Percentiles rank a stretch among this genome's conserved stretches.
phyloP scores from a whole-genome alignment of 2,329 filamentous ascomycete genomes.

The Ceratocystis papillata region DNA sequence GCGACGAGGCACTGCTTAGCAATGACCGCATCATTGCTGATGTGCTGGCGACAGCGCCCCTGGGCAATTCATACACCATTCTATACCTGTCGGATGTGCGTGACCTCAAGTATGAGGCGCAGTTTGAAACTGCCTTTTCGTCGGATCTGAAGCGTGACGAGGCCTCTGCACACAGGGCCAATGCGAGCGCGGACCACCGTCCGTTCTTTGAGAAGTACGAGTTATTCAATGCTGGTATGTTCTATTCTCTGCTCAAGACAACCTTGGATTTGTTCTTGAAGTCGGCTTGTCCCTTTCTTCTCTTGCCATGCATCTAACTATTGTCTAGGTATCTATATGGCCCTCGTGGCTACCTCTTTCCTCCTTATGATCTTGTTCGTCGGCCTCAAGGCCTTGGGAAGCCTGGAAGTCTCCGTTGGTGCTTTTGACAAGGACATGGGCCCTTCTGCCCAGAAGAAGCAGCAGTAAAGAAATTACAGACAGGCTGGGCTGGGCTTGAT shows the following conservation, averaged over 20 bases:
- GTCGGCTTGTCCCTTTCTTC: not conserved
- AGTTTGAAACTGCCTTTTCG: slow-evolving; percentile 24
- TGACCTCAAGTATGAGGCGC: slow-evolving; percentile 23
- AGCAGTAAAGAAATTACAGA: slow-evolving; percentile 24
- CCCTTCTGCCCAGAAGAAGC: slow-evolving; percentile 75
- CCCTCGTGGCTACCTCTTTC: slow-evolving; percentile 57
- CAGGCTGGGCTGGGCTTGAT: not conserved
- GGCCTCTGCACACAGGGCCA: slow-evolving; percentile 32
- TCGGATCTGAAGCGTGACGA: slow-evolving; percentile 58
- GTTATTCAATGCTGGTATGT: slow-evolving; percentile 76
- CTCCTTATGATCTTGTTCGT: slow-evolving; percentile 68
- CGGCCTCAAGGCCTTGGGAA: slow-evolving; percentile 63
- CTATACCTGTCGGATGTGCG: slow-evolving; percentile 56
- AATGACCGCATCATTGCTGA: slow-evolving; percentile 41
- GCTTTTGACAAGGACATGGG: slow-evolving; percentile 96
- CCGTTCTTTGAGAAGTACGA: slow-evolving; percentile 85
- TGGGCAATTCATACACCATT: slow-evolving; percentile 54
- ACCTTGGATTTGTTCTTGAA: no score
- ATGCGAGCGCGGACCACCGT: slow-evolving; percentile 36
- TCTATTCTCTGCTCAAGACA: not conserved
- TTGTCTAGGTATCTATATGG: slow-evolving; percentile 73
- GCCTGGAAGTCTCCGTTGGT: slow-evolving; percentile 80
- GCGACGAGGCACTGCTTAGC: slow-evolving; percentile 14
- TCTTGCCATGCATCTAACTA: not conserved
- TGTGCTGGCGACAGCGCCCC: slow-evolving; percentile 35